Evolutionary conservation across 208 protist species (phyloP), one percentile per base, ranked within the genome.

Genomic region (Acanthamoeba royreba): DNA sequence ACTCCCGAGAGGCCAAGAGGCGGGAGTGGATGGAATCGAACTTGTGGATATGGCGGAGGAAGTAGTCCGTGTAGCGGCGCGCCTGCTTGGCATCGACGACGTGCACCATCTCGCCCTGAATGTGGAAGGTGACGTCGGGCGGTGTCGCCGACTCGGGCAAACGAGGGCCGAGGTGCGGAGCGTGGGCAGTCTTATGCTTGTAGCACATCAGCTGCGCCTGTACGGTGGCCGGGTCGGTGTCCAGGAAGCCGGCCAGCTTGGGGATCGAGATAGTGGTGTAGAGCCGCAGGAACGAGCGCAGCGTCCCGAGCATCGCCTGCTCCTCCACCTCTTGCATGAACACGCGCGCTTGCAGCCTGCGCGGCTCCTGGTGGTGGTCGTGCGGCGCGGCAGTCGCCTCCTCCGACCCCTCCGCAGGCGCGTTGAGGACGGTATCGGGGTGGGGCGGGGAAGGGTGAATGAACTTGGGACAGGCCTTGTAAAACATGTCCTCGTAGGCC

Each of bases 211-310:
- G 94, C 40, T 97, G 93, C 7, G 69, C 25, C 47, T 69, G 90
- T 45, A 93, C 45, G 40, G 45, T 81, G 38, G 40, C 90, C 11
- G 35, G 61, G 40, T 97, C 95, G 15, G 95, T 96, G 77, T 96
- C 95, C 8, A 98, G 58, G 22, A 97, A 96, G 45, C 2, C 53
- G 8, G 96, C 97, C 1, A 98, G 92, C 63, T 98, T 98, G 66
- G 52, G n/a, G 35, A 97, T 83, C 28, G 86, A 42, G 79, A 98
- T 97, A 38, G 96, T 95, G 49, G 96, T 97, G 97, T 98, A 98
- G 28, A 98, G 95, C 66, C 94, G 95, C 25, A 98, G 97, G 90
- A 97, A 98, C 33, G 63, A 93, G 91, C 97, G 96, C 61, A 98
- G 90, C 25, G 92, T 96, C 17, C 95, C 95, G 15, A 98, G 49